Percentiles rank a stretch among this genome's conserved stretches.
Evolutionary conservation across 345 rosid genomes (phyloP).

Genomic region (Bruguiera parviflora): DNA sequence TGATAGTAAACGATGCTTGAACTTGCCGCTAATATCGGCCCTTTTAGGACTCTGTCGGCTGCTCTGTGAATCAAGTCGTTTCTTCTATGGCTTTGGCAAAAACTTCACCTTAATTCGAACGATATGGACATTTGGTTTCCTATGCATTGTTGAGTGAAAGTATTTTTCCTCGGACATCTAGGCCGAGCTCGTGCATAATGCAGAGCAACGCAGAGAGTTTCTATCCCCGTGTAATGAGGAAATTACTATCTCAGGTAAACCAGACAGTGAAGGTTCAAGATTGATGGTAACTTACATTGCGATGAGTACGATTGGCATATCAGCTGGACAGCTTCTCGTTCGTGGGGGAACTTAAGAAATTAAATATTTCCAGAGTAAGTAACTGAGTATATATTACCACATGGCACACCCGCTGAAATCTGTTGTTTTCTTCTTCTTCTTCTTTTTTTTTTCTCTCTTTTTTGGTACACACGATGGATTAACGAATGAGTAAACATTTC

Average conservation of each 20-base stretch:
- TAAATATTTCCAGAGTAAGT: conserved; percentile 46
- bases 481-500: too few species aligned
- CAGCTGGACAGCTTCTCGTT: conserved; percentile 44
- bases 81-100: background rate
- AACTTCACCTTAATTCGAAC: background rate
- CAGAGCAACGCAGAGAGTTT: background rate
- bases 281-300: conserved; percentile 35
- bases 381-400: background rate
- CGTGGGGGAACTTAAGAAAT: conserved; percentile 38
- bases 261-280: conserved; percentile 28
- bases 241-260: conserved; percentile 30
- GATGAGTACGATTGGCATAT: conserved; percentile 57
- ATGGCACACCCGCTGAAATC: background rate
- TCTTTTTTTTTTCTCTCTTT: too few species aligned
- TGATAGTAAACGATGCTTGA: too few species aligned
- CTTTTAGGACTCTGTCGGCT: too few species aligned
- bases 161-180: background rate
- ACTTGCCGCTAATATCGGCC: too few species aligned
- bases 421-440: background rate
- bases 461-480: background rate
- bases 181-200: background rate
- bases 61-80: too few species aligned
- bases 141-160: conserved; percentile 2
- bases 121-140: background rate
- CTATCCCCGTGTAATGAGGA: background rate